Conservation (phyloP, 169 alveolate genomes). For the Eimeria praecox region DNA sequence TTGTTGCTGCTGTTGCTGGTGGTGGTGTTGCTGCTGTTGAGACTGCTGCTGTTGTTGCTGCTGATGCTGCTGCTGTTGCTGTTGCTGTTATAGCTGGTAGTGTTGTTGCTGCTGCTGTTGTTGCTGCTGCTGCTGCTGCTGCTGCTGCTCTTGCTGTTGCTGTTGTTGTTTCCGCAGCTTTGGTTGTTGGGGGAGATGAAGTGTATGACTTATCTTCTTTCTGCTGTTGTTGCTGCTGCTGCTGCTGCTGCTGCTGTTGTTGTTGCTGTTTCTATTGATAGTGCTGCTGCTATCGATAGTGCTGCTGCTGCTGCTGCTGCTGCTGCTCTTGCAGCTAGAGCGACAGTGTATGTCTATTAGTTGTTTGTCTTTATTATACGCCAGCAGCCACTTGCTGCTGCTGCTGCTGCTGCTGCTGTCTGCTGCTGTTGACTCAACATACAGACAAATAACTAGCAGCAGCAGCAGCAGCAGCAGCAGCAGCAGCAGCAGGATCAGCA, state of each 20-base stretch:
- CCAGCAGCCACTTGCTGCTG: not conserved
- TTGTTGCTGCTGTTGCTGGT: no score
- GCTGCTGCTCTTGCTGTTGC: not conserved
- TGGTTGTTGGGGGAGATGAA: no score
- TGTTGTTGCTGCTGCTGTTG: not conserved
- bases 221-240: constrained; percentile 8
- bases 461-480: no score
- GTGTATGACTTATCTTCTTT: no score
- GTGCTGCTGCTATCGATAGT: not conserved
- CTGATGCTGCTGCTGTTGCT: not conserved
- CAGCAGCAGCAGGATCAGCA: no score
- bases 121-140: not conserved
- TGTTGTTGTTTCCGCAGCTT: constrained; percentile 8
- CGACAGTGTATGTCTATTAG: not conserved
- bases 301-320: constrained; percentile 12
- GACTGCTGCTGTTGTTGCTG: not conserved
- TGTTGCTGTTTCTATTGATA: not conserved
- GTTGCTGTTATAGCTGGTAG: not conserved
- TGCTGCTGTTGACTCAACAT: constrained; percentile 39
- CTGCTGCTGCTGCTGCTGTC: constrained; percentile 33
- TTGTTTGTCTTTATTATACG: not conserved
- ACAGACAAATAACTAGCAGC: no score
- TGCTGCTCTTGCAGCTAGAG: not conserved
- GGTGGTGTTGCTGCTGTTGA: not conserved
- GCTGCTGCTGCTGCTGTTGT: constrained; percentile 16